Evolutionary conservation across 164 flowering plant species (phyloP).

Genomic region (Magnolia changhungtana): DNA sequence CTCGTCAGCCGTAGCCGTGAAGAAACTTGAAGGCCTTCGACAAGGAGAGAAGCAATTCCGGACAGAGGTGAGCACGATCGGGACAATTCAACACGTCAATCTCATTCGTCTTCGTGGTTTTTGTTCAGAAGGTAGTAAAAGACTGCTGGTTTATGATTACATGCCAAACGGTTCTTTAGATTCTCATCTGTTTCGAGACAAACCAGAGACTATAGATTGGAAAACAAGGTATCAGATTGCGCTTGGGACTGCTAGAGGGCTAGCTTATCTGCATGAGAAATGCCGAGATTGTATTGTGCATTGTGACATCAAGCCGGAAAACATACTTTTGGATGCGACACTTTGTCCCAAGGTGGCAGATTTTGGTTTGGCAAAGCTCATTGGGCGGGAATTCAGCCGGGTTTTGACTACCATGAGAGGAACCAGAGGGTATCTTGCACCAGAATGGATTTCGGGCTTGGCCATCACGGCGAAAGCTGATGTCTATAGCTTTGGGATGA

Average conservation of each 20-base stretch:
- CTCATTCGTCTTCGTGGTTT: slow-evolving; percentile 55
- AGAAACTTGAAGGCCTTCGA: slow-evolving; percentile 42
- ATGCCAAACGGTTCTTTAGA: slow-evolving; percentile 54
- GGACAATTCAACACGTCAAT: slow-evolving; percentile 58
- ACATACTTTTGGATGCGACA: slow-evolving; percentile 32
- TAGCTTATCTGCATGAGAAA: slow-evolving; percentile 35
- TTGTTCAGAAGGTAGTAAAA: slow-evolving; percentile 41
- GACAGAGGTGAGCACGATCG: slow-evolving; percentile 65
- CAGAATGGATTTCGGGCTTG: slow-evolving; percentile 42
- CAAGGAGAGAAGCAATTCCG: slow-evolving; percentile 64
- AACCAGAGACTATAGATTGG: slow-evolving; percentile 23
- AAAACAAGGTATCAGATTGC: slow-evolving; percentile 32
- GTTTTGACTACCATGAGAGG: slow-evolving; percentile 44
- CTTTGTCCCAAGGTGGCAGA: slow-evolving; percentile 40
- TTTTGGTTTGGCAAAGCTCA: slow-evolving; percentile 37
- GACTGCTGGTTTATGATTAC: slow-evolving; percentile 52
- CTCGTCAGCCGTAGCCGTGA: slow-evolving; percentile 39
- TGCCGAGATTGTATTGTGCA: slow-evolving; percentile 41
- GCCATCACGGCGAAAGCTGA: slow-evolving; percentile 41
- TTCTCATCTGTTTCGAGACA: slow-evolving; percentile 28
- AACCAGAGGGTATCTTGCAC: slow-evolving; percentile 44
- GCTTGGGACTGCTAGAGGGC: slow-evolving; percentile 35
- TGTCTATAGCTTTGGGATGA: slow-evolving; percentile 46
- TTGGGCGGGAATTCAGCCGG: slow-evolving; percentile 37
- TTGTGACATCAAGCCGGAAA: slow-evolving; percentile 42